Evolutionary conservation across 495 filamentous ascomycete species (phyloP).

Genomic region (Ascodesmis nigricans): DNA sequence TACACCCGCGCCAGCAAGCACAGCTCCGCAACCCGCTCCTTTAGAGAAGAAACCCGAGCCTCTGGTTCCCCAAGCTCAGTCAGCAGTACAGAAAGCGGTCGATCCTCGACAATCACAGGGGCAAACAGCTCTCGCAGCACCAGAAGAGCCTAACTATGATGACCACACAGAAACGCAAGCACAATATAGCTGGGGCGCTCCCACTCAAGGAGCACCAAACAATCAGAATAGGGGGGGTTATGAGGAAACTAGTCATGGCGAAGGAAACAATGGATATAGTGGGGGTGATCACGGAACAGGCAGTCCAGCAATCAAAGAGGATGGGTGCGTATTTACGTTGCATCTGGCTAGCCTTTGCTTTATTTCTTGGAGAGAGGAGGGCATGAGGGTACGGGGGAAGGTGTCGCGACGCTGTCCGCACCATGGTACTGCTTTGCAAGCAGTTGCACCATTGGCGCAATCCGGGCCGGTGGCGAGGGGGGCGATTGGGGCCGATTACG

Average conservation of each 20-base stretch:
- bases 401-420: too few relatives aligned
- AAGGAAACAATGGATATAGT: conserved; percentile 11
- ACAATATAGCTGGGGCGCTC: conserved; percentile 19
- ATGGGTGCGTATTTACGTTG: conserved; percentile 63
- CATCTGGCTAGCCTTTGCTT: conserved; percentile 11
- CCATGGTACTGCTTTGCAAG: too few relatives aligned
- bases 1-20: conserved; percentile 4
- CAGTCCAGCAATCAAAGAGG: conserved; percentile 75
- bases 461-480: too few relatives aligned
- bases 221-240: conserved; percentile 32
- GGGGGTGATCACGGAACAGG: conserved; percentile 23
- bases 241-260: conserved; percentile 25
- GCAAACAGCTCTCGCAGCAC: conserved; percentile 7
- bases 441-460: too few relatives aligned
- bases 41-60: conserved; percentile 3
- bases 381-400: too few relatives aligned
- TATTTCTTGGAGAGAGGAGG: conserved; percentile 20
- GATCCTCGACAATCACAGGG: conserved; percentile 17
- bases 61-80: conserved; percentile 1
- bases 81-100: conserved; percentile 14
- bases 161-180: conserved; percentile 13
- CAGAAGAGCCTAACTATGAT: conserved; percentile 11
- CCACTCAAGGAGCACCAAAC: conserved; percentile 11
- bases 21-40: conserved; percentile 5
- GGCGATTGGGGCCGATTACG: too few relatives aligned